Percentiles rank a stretch among this genome's conserved stretches.
These are phyloP conservation scores for Megacollybia platyphylla DNA, from an alignment of 1,284 basidiomycete species.

Conservation along the genomic window DNA sequence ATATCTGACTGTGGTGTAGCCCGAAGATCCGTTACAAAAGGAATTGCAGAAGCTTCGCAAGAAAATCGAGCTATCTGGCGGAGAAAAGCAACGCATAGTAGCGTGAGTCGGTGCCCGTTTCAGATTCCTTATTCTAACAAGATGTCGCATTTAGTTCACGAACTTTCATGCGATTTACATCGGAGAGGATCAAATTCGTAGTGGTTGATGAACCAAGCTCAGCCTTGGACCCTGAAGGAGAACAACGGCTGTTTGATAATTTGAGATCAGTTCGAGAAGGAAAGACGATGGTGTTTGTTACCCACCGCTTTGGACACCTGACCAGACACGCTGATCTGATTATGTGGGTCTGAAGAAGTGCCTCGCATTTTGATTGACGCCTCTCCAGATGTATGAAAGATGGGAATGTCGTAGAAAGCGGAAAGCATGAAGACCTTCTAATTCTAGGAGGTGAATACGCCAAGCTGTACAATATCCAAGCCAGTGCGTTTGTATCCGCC, in stretches of 20 bases:
- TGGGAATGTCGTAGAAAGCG: slow-evolving; percentile 35
- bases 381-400: slow-evolving; percentile 44
- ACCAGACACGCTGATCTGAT: slow-evolving; percentile 52
- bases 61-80: slow-evolving; percentile 23
- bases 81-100: slow-evolving; percentile 27
- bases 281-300: slow-evolving; percentile 59
- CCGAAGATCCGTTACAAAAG: slow-evolving; percentile 14
- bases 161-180: slow-evolving; percentile 30
- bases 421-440: slow-evolving; percentile 39
- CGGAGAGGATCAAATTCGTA: slow-evolving; percentile 28
- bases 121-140: neutral
- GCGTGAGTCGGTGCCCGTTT: slow-evolving; percentile 15
- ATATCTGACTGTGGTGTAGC: neutral
- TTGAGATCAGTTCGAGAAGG: slow-evolving; percentile 35
- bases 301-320: slow-evolving; percentile 57
- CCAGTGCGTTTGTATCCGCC: slow-evolving; percentile 27
- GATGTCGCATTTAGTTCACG: slow-evolving; percentile 14
- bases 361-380: slow-evolving; percentile 1
- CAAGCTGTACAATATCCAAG: slow-evolving; percentile 41
- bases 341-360: slow-evolving; percentile 24
- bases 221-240: slow-evolving; percentile 37
- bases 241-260: slow-evolving; percentile 36
- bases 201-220: slow-evolving; percentile 42
- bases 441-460: slow-evolving; percentile 35
- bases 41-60: slow-evolving; percentile 20